Conservation (phyloP, 495 filamentous ascomycete species). For the Podospora bellae-mahoneyi region DNA sequence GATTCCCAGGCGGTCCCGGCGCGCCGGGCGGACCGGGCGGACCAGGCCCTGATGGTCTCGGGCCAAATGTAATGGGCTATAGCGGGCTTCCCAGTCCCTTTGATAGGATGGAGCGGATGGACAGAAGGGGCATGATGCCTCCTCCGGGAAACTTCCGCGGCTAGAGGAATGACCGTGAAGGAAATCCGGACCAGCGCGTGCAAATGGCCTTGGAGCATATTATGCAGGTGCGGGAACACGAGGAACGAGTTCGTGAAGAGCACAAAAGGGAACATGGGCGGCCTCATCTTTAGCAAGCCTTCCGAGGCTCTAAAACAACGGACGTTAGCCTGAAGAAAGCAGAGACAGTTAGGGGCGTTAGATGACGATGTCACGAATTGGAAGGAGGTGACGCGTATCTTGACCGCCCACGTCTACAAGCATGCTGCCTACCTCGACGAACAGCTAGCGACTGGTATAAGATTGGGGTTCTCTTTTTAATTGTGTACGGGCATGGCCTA, state of each 20-base stretch:
- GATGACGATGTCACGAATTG: not conserved
- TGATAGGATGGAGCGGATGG: slow-evolving; percentile 14
- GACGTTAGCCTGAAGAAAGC: not conserved
- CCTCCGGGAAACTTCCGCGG: slow-evolving; percentile 5
- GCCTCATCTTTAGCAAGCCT: not conserved
- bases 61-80: slow-evolving; percentile 12
- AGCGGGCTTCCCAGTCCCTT: slow-evolving; percentile 15
- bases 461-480: not conserved
- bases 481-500: not conserved
- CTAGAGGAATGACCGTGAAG: not conserved
- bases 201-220: not conserved
- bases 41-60: slow-evolving; percentile 12
- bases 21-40: slow-evolving; percentile 21
- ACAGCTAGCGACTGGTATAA: not conserved
- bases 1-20: slow-evolving; percentile 47
- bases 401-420: not conserved
- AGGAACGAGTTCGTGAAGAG: not conserved
- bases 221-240: not conserved
- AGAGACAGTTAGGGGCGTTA: not conserved
- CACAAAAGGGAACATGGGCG: not conserved
- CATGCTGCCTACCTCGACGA: not conserved
- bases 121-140: slow-evolving; percentile 21
- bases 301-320: not conserved
- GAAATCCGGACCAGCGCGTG: not conserved
- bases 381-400: not conserved